Conservation (phyloP, 2,329 filamentous ascomycete genomes). For the Fusarium odoratissimum region DNA sequence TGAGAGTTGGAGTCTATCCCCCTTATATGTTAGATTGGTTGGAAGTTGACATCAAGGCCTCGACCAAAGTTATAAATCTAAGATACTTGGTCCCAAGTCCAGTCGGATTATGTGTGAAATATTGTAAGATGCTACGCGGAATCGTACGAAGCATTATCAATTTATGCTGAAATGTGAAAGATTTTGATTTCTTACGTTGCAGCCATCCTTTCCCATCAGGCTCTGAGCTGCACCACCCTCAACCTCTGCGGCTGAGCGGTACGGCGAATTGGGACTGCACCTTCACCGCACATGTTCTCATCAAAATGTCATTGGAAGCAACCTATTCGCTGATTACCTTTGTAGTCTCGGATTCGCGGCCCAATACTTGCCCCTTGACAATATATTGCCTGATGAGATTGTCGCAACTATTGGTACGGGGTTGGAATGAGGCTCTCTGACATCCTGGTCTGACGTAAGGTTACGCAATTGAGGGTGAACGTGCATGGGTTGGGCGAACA, state of each 20-base stretch:
- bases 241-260: neutral
- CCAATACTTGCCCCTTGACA: fast-evolving
- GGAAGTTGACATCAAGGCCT: no score
- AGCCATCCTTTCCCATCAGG: neutral
- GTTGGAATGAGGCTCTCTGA: neutral
- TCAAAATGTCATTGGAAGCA: neutral
- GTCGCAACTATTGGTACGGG: fast-evolving
- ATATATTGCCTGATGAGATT: neutral
- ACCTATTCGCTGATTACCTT: neutral
- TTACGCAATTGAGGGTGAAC: neutral
- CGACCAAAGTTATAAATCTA: neutral
- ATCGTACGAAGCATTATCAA: fast-evolving
- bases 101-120: fast-evolving
- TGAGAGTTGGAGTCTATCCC: neutral
- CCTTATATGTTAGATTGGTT: fast-evolving
- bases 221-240: neutral
- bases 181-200: neutral
- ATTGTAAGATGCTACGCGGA: fast-evolving
- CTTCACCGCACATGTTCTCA: fast-evolving
- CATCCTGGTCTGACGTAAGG: neutral
- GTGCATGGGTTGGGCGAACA: neutral
- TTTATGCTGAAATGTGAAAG: neutral
- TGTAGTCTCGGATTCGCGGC: neutral
- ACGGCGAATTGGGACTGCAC: fast-evolving
- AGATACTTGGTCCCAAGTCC: fast-evolving